Conservation (phyloP, 2,329 filamentous ascomycete species). For the Aspergillus fructus region DNA sequence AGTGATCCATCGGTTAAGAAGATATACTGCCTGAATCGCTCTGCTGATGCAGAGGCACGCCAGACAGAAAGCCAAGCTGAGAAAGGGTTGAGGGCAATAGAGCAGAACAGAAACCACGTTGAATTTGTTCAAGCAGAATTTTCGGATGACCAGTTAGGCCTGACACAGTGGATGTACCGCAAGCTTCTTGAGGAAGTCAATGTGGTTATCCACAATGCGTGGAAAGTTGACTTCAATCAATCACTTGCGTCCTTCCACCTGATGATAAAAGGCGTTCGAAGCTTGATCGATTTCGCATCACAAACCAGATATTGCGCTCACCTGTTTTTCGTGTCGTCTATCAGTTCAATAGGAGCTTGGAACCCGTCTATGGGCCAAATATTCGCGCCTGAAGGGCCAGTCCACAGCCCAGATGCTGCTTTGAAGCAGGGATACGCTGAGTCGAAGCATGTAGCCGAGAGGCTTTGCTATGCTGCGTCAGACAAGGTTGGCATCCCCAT, state of each 20-base stretch:
- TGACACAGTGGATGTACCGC: slow-evolving; percentile 23
- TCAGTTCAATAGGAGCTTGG: not conserved
- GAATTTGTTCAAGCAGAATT: slow-evolving; percentile 34
- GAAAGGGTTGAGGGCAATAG: slow-evolving; percentile 33
- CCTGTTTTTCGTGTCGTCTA: slow-evolving; percentile 6
- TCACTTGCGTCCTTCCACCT: slow-evolving; percentile 29
- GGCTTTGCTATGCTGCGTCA: not conserved
- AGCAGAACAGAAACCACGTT: slow-evolving; percentile 27
- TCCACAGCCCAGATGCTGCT: not conserved
- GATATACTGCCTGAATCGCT: slow-evolving; percentile 51
- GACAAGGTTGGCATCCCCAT: not conserved
- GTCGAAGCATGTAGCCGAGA: slow-evolving; percentile 1
- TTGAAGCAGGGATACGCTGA: slow-evolving; percentile 5
- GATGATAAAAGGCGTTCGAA: slow-evolving; percentile 27
- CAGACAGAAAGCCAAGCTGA: slow-evolving; percentile 37
- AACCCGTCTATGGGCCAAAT: not conserved
- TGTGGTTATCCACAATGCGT: slow-evolving; percentile 38
- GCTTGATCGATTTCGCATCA: not conserved
- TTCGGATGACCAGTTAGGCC: slow-evolving; percentile 23
- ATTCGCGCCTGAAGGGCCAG: not conserved
- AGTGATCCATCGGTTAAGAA: slow-evolving; percentile 35
- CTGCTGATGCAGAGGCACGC: slow-evolving; percentile 37
- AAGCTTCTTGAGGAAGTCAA: slow-evolving; percentile 23
- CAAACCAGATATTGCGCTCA: not conserved
- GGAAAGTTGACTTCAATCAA: slow-evolving; percentile 38